phyloP scores from a whole-genome alignment of 495 filamentous ascomycete genomes.

The Penicillium soppii region DNA sequence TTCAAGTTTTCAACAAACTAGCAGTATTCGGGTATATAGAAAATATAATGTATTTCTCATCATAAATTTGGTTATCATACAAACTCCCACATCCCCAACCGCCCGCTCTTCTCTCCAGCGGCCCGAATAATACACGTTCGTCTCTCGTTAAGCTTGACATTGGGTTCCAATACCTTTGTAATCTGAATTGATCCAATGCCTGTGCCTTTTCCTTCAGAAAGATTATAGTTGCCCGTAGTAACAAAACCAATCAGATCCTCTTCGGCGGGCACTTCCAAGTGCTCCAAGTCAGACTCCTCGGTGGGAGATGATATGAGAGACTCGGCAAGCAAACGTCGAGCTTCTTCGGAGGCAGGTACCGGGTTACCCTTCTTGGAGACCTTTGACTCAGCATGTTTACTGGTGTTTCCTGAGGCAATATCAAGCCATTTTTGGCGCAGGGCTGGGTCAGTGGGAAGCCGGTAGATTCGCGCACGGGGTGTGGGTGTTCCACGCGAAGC shows the following conservation, averaged over 20 bases:
- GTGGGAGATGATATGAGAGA: constrained; percentile 42
- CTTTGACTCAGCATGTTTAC: constrained; percentile 15
- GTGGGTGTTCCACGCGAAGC: constrained; percentile 58
- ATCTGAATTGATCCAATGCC: constrained; percentile 73
- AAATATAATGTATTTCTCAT: not conserved
- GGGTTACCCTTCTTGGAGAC: not conserved
- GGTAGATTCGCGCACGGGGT: constrained; percentile 69
- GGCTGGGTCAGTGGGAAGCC: constrained; percentile 54
- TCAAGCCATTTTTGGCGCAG: constrained; percentile 57
- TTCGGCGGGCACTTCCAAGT: constrained; percentile 67
- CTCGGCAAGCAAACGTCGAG: constrained; percentile 52
- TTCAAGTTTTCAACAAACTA: too few species aligned
- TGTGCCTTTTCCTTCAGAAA: constrained; percentile 72
- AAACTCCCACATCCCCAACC: constrained; percentile 79
- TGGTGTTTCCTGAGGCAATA: constrained; percentile 15
- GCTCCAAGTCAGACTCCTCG: constrained; percentile 44
- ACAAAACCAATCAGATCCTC: constrained; percentile 88
- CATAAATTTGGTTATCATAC: constrained; percentile 40
- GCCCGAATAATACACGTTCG: constrained; percentile 77
- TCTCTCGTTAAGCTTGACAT: constrained; percentile 30
- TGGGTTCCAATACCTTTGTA: constrained; percentile 45
- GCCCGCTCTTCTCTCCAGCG: constrained; percentile 71
- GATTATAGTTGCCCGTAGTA: constrained; percentile 80
- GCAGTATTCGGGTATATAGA: too few species aligned
- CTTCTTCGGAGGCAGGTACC: constrained; percentile 32